Evolutionary conservation across 1,139 yeast genomes (phyloP).

Genomic region (Starmera stellimalicola): DNA sequence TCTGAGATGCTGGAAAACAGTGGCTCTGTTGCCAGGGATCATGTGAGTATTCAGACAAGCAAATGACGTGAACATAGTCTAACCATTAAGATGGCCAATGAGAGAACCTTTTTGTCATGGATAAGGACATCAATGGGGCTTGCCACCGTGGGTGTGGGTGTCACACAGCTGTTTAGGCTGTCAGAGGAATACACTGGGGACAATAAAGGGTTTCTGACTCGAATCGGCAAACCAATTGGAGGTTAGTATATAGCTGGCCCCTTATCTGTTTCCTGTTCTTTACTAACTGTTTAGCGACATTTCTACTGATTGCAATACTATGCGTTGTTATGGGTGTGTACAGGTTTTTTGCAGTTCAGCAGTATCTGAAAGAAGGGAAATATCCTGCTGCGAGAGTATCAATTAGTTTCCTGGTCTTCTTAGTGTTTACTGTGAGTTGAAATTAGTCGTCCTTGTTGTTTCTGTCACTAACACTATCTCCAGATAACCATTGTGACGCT

Average conservation of each 20-base stretch:
- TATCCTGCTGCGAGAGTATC: constrained; percentile 41
- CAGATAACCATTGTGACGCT: constrained; percentile 10
- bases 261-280: too few relatives aligned
- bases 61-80: constrained; percentile 3
- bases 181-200: constrained; percentile 8
- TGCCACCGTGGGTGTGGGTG: constrained; percentile 48
- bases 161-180: constrained; percentile 42
- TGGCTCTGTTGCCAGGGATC: constrained; percentile 44
- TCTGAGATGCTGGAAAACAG: constrained; percentile 29
- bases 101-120: constrained; percentile 73
- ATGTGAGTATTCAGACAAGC: constrained; percentile 22
- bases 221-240: constrained; percentile 18
- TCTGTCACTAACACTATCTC: constrained; percentile 4
- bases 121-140: constrained; percentile 52
- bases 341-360: constrained; percentile 37
- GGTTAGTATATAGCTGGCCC: constrained; percentile 10
- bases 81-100: constrained; percentile 48
- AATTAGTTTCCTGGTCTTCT: constrained; percentile 25
- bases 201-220: constrained; percentile 4
- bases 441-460: too few relatives aligned
- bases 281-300: constrained; percentile 18
- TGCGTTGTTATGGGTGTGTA: constrained; percentile 31
- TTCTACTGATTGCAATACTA: constrained; percentile 31
- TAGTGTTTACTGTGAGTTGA: constrained; percentile 28
- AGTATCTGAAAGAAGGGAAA: constrained; percentile 30